A percentile compares a stretch with the other conserved stretches of the same genome.
These are phyloP conservation scores for Elongisporangium undulatum DNA, from an alignment of 352 stramenopile genomes.

Conservation along the genomic window DNA sequence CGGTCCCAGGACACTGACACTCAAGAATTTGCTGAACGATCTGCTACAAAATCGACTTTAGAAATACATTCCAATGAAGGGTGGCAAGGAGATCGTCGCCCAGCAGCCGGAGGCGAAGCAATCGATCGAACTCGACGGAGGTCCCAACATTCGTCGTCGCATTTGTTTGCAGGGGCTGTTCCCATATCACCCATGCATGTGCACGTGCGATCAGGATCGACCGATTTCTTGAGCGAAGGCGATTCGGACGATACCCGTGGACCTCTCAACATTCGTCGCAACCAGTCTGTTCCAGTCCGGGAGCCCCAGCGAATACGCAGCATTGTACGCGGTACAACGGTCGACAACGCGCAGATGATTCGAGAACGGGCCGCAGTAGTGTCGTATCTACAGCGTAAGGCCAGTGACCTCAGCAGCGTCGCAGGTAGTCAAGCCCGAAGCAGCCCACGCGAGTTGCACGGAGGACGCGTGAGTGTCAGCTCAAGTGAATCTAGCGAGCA, in stretches of 20 bases:
- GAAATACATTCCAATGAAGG: neutral
- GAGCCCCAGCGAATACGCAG: conserved; percentile 4
- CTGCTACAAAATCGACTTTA: neutral
- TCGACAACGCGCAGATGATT: conserved; percentile 61
- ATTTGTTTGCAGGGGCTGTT: neutral
- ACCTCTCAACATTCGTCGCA: conserved; percentile 27
- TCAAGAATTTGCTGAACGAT: conserved; percentile 10
- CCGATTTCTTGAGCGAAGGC: conserved; percentile 19
- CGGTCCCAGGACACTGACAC: conserved; percentile 40
- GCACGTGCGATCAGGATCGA: conserved; percentile 25
- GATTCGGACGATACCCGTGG: conserved; percentile 6
- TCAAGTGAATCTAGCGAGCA: conserved; percentile 72
- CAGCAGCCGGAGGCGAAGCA: neutral
- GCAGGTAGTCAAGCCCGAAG: conserved; percentile 43
- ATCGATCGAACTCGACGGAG: neutral
- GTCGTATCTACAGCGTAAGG: conserved; percentile 84
- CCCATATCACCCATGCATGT: conserved; percentile 17
- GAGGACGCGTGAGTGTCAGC: conserved; percentile 48
- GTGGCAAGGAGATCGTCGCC: neutral
- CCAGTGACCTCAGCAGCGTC: conserved; percentile 77
- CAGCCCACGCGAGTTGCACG: conserved; percentile 39
- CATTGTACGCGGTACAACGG: conserved; percentile 1
- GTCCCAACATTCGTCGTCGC: neutral
- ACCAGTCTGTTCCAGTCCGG: conserved; percentile 26
- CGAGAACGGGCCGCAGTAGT: conserved; percentile 84